phyloP scores from a whole-genome alignment of 192 early-diverging fungal species.

The Mortierella claussenii region DNA sequence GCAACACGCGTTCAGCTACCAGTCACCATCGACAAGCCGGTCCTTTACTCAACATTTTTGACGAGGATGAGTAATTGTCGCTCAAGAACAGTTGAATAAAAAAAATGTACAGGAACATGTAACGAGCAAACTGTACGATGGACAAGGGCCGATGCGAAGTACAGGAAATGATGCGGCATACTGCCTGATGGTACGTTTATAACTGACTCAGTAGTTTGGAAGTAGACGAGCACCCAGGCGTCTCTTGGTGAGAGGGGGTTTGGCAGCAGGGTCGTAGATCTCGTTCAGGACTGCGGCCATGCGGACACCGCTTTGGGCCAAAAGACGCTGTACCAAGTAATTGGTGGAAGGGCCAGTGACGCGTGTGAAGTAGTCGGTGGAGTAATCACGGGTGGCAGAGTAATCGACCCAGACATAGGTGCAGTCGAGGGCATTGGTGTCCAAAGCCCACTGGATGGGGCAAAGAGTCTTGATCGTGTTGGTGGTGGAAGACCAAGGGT shows the following conservation, averaged over 20 bases:
- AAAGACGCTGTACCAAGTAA: constrained; percentile 43
- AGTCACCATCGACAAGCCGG: constrained; percentile 13
- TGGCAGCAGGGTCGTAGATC: constrained; percentile 25
- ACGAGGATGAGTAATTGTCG: constrained; percentile 13
- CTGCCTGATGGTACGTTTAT: too few species aligned
- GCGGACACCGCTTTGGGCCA: constrained; percentile 53
- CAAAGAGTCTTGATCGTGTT: constrained; percentile 35
- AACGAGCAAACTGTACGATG: background rate
- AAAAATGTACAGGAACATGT: background rate
- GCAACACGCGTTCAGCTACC: background rate
- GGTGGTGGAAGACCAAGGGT: constrained; percentile 28
- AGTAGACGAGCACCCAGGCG: background rate
- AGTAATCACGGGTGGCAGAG: constrained; percentile 43
- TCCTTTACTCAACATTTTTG: constrained; percentile 28
- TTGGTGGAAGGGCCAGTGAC: constrained; percentile 16
- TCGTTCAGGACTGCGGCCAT: constrained; percentile 58
- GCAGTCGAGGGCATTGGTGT: constrained; percentile 53
- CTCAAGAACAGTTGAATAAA: background rate
- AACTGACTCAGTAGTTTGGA: constrained; percentile 14
- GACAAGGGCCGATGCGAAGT: too few species aligned
- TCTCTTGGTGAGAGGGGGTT: constrained; percentile 8
- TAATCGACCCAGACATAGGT: constrained; percentile 51
- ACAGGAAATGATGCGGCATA: too few species aligned
- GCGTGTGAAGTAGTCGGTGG: constrained; percentile 40
- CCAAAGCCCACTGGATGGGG: constrained; percentile 50